Evolutionary conservation across 176 grass and related monocot species (phyloP), one percentile per base, ranked within the genome.

Genomic region (Tuctoria greenei): DNA sequence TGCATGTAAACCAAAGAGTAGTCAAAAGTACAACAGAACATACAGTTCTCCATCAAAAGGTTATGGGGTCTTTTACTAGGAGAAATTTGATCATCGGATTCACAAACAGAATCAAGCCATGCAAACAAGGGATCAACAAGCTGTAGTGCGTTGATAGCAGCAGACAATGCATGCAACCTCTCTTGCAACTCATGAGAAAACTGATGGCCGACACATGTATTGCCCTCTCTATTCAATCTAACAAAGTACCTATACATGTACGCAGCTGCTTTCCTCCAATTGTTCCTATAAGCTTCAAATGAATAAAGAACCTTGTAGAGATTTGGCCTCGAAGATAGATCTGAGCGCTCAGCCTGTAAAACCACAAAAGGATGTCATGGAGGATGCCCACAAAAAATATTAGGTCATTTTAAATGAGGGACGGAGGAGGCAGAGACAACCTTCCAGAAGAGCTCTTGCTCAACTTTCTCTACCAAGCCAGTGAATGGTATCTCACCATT

Each of bases 371-470:
- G 40, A 69, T 21, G 25, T 35, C n/a, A 78, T 74, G 41, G 67
- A 8, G 24, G 39, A 31, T 70, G 62, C 69, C 21, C 64, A 18
- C 50, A 51, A 51, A 44, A 25, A 34, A 72, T 36, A 63, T 47
- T n/a, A 18, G 17, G 7, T 7, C 21, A 61, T 7, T 61, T 27
- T 28, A 61, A 25, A 61, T 16, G 25, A 16, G 20, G 58, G 37
- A 60, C 35, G 67, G 47, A 60, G 18, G 44, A 8, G 34, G 15
- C 20, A 64, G 54, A 43, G 31, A 65, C n/a, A 63, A 98, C 95
- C 91, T 98, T 98, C 82, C 75, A 92, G 78, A 84, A 91, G 76
- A 98, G 91, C 79, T 98, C 91, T 84, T 98, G 87, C 82, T 98
- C 95, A 60, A 98, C 88, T 54, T 91, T 98, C 74, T 92, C 91